A percentile compares a stretch with the other conserved stretches of the same genome.
Evolutionary conservation across 768 basidiomycete species (phyloP).

Genomic region (Hygrocybe punicea): DNA sequence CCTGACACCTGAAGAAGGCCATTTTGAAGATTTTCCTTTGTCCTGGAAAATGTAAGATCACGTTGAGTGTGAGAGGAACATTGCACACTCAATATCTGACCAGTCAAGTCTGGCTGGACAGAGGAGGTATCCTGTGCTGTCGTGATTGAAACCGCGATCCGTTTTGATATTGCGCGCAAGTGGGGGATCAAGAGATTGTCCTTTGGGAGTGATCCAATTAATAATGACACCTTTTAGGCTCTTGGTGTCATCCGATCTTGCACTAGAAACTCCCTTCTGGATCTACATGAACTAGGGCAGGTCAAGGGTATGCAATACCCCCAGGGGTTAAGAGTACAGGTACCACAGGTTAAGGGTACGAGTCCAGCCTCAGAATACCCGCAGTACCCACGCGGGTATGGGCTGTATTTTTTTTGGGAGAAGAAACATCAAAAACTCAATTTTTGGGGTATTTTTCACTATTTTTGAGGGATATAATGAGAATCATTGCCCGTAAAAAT

Average conservation of each 20-base stretch:
- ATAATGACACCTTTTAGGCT: constrained; percentile 10
- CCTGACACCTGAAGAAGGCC: constrained; percentile 9
- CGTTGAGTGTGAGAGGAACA: background rate
- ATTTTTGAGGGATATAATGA: too few relatives aligned
- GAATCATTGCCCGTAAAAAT: too few relatives aligned
- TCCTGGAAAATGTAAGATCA: constrained; percentile 4
- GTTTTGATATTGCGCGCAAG: constrained; percentile 15
- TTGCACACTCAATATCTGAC: constrained; percentile 15
- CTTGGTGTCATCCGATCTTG: constrained; percentile 8
- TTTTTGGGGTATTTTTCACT: too few relatives aligned
- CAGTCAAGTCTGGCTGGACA: constrained; percentile 22
- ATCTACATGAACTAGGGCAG: too few relatives aligned
- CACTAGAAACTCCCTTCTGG: constrained; percentile 11
- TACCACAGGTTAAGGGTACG: too few relatives aligned
- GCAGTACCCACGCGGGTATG: too few relatives aligned
- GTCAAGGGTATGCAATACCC: too few relatives aligned
- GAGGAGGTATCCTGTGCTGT: constrained; percentile 18
- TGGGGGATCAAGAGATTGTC: constrained; percentile 11
- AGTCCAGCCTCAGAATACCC: too few relatives aligned
- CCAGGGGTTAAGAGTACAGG: too few relatives aligned
- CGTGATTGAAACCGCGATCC: constrained; percentile 16
- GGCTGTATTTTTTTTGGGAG: too few relatives aligned
- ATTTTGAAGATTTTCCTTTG: constrained; percentile 9
- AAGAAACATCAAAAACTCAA: too few relatives aligned
- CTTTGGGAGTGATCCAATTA: constrained; percentile 17